These are phyloP conservation scores for Baudoinia panamericana DNA, from an alignment of 495 filamentous ascomycete species.

Conservation along the genomic window DNA sequence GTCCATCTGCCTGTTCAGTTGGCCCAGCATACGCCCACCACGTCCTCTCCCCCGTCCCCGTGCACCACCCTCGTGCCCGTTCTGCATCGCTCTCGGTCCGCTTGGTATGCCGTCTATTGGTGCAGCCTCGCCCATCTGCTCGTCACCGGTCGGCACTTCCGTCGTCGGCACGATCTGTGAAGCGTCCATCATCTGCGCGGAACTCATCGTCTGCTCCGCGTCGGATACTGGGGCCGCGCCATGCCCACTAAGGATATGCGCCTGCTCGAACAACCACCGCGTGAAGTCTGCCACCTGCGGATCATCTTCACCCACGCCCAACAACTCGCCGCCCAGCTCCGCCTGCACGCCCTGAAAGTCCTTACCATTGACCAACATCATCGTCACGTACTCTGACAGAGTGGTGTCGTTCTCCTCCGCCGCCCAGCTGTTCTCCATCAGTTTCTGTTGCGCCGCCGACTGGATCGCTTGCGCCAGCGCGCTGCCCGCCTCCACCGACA, in stretches of 20 bases:
- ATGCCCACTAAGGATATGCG: constrained; percentile 47
- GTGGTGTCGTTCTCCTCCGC: constrained; percentile 68
- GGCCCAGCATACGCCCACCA: constrained; percentile 68
- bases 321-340: constrained; percentile 79
- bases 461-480: constrained; percentile 73
- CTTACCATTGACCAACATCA: constrained; percentile 72
- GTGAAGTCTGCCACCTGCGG: constrained; percentile 72
- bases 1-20: constrained; percentile 79
- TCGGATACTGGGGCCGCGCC: constrained; percentile 16
- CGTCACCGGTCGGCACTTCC: constrained; percentile 32
- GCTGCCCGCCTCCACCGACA: constrained; percentile 47
- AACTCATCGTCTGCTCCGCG: neutral
- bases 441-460: constrained; percentile 71
- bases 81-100: constrained; percentile 90
- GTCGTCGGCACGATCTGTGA: neutral
- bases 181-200: constrained; percentile 3
- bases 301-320: constrained; percentile 71
- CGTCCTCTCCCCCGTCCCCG: constrained; percentile 32
- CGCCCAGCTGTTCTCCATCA: constrained; percentile 89
- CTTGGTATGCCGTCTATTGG: constrained; percentile 59
- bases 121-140: constrained; percentile 55
- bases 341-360: constrained; percentile 45
- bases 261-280: constrained; percentile 79
- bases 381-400: constrained; percentile 85
- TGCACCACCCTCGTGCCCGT: constrained; percentile 41